Evolutionary conservation across 1,284 basidiomycete species (phyloP).

Genomic region (Malassezia equina): DNA sequence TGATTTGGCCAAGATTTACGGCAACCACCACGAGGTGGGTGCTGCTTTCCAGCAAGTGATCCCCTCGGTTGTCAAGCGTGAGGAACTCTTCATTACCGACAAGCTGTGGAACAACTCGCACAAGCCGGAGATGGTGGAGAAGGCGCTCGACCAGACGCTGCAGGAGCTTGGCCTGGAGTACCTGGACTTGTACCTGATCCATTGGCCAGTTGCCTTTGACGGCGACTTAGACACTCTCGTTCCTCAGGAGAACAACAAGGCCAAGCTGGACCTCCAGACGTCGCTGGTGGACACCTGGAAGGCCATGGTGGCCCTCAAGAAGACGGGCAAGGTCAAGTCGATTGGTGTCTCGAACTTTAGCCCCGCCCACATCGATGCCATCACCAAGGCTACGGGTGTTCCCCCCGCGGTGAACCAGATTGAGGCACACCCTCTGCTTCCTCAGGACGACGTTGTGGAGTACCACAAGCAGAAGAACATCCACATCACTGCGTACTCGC

Average conservation of each 20-base stretch:
- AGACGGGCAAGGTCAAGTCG: slow-evolving; percentile 48
- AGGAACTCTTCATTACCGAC: slow-evolving; percentile 52
- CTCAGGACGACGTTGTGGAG: slow-evolving; percentile 39
- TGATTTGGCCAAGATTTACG: slow-evolving; percentile 41
- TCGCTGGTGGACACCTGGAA: slow-evolving; percentile 70
- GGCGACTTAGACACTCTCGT: slow-evolving; percentile 48
- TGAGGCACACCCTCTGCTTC: slow-evolving; percentile 62
- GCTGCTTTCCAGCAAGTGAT: slow-evolving; percentile 50
- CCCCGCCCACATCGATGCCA: slow-evolving; percentile 58
- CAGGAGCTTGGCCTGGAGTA: slow-evolving; percentile 48
- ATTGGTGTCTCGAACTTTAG: slow-evolving; percentile 68
- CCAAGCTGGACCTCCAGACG: slow-evolving; percentile 57
- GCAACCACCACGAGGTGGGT: slow-evolving; percentile 49
- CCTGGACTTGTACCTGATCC: slow-evolving; percentile 58
- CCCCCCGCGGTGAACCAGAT: slow-evolving; percentile 72
- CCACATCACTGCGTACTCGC: slow-evolving; percentile 49
- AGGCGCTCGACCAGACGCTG: slow-evolving; percentile 49
- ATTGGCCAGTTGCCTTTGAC: slow-evolving; percentile 63
- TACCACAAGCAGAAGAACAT: slow-evolving; percentile 37
- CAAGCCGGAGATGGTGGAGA: slow-evolving; percentile 43
- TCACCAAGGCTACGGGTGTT: slow-evolving; percentile 65
- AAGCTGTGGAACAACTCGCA: slow-evolving; percentile 61
- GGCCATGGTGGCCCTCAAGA: slow-evolving; percentile 59
- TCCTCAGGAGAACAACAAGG: slow-evolving; percentile 52
- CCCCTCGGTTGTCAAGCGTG: slow-evolving; percentile 49